Evolutionary conservation across 148 eudicot species (phyloP).

Genomic region (Chenopodium album): DNA sequence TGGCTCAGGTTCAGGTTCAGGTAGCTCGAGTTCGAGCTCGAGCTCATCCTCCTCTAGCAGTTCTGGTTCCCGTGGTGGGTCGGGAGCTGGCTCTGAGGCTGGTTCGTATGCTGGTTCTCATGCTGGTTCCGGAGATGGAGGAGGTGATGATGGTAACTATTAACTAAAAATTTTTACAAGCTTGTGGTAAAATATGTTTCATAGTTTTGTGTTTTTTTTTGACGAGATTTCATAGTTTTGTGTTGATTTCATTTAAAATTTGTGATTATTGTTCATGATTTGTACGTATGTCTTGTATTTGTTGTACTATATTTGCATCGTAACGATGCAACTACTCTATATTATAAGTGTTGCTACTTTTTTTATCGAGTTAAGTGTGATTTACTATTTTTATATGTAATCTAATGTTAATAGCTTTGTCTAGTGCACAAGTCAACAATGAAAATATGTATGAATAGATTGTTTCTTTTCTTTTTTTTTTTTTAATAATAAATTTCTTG

Average conservation of each 20-base stretch:
- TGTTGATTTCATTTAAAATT: background rate
- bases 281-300: background rate
- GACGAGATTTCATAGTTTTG: no score
- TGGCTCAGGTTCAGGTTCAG: conserved; percentile 35
- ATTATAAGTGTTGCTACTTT: no score
- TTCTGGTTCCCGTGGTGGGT: conserved; percentile 37
- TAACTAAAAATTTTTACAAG: background rate
- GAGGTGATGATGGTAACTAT: background rate
- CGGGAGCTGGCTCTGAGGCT: conserved; percentile 59
- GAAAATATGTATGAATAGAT: no score
- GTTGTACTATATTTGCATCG: background rate
- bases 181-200: background rate
- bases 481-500: no score
- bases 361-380: no score
- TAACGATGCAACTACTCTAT: no score
- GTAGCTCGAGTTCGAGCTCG: conserved; percentile 23
- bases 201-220: no score
- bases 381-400: no score
- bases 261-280: background rate
- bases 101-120: conserved; percentile 44
- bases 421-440: no score
- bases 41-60: conserved; percentile 29
- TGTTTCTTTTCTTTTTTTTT: no score
- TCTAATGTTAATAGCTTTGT: no score
- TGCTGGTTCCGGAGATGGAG: conserved; percentile 44